Percentiles rank a stretch among this genome's conserved stretches.
Evolutionary conservation across 2,329 filamentous ascomycete species (phyloP).

Genomic region (Paracorniculantispora psalliotae): DNA sequence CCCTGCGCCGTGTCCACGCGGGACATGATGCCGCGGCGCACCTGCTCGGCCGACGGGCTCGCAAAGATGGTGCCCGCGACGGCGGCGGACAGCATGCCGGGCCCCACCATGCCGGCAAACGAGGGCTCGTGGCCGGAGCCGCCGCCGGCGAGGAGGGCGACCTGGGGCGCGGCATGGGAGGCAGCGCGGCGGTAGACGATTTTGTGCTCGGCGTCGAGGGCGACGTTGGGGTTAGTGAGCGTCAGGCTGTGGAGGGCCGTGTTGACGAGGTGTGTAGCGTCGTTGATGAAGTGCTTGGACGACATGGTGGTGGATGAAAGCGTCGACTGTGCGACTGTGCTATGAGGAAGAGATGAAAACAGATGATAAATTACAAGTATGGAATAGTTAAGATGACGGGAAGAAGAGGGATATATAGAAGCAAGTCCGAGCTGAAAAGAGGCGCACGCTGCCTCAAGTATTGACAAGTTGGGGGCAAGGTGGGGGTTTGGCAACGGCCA

Average conservation of each 20-base stretch:
- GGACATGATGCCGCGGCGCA: conserved; percentile 68
- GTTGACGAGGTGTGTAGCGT: conserved; percentile 72
- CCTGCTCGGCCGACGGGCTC: conserved; percentile 75
- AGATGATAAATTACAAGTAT: not conserved
- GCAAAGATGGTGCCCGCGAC: conserved; percentile 87
- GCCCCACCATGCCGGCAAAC: conserved; percentile 80
- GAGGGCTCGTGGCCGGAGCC: conserved; percentile 88
- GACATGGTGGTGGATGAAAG: conserved; percentile 35
- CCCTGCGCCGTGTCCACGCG: conserved; percentile 68
- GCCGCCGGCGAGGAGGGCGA: conserved; percentile 82
- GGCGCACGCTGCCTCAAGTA: not conserved
- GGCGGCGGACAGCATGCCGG: conserved; percentile 72
- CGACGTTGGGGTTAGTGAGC: conserved; percentile 76
- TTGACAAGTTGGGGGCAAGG: conserved; percentile 13
- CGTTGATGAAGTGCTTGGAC: conserved; percentile 83
- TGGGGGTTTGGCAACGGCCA: conserved; percentile 2
- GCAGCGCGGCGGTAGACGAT: conserved; percentile 71
- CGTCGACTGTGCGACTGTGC: too few species aligned
- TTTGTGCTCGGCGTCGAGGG: conserved; percentile 75
- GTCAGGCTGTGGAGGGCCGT: conserved; percentile 73
- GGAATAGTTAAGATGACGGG: not conserved
- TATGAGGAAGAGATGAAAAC: not conserved
- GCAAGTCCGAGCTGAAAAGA: not conserved
- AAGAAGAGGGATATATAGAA: not conserved
- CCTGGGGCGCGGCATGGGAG: conserved; percentile 48